phyloP scores from a whole-genome alignment of 1,284 basidiomycete species.

The Ustilago loliicola region DNA sequence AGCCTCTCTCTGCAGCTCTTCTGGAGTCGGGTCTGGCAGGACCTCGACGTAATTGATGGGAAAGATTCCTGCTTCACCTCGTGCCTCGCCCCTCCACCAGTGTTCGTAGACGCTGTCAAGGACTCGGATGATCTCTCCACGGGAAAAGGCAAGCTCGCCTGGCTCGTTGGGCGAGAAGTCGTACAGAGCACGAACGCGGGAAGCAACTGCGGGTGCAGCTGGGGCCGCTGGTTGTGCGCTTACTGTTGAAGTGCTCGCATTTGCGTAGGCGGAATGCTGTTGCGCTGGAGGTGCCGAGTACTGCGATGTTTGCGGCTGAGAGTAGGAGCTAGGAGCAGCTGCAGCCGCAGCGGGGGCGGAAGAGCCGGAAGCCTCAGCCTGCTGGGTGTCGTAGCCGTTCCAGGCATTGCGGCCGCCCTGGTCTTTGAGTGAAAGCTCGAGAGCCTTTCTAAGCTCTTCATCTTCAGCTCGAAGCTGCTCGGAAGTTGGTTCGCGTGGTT shows the following conservation, averaged over 20 bases:
- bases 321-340: conserved; percentile 15
- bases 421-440: conserved; percentile 66
- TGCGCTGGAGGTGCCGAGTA: conserved; percentile 62
- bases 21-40: conserved; percentile 84
- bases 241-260: background rate
- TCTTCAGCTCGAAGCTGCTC: conserved; percentile 66
- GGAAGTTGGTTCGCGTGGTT: conserved; percentile 38
- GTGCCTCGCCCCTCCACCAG: conserved; percentile 97
- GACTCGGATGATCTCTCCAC: conserved; percentile 95
- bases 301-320: conserved; percentile 16
- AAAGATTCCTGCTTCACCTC: conserved; percentile 94
- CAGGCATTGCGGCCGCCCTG: conserved; percentile 59
- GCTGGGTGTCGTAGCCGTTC: conserved; percentile 25
- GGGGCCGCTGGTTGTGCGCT: conserved; percentile 14
- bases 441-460: conserved; percentile 66
- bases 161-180: conserved; percentile 89
- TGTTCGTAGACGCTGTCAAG: conserved; percentile 95
- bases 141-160: conserved; percentile 91
- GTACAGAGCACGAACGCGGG: conserved; percentile 84
- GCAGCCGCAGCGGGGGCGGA: conserved; percentile 41
- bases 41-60: conserved; percentile 97
- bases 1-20: conserved; percentile 84
- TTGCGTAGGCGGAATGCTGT: conserved; percentile 71
- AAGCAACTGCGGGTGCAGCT: conserved; percentile 58
- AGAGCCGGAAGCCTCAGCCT: conserved; percentile 34